A percentile compares a stretch with the other conserved stretches of the same genome.
Conservation (phyloP, 129 eudicot genomes). For the Flaveria trinervia region DNA sequence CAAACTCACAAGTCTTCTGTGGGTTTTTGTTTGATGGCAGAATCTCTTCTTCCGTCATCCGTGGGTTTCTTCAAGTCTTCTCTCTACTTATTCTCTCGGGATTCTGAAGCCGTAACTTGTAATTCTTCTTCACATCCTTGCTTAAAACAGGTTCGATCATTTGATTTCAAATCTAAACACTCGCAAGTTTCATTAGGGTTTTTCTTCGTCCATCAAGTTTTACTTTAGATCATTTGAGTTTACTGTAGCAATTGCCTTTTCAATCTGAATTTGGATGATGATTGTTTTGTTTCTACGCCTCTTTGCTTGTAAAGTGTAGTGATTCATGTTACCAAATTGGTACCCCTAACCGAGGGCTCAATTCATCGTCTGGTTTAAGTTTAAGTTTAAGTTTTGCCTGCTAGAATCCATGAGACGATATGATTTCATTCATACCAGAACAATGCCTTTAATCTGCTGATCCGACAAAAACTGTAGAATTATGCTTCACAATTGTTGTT, state of each 20-base stretch:
- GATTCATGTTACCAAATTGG: too few relatives aligned
- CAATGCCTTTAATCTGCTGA: background rate
- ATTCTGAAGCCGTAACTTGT: conserved; percentile 13
- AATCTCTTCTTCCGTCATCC: conserved; percentile 32
- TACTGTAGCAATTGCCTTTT: background rate
- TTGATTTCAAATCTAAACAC: background rate
- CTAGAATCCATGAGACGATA: too few relatives aligned
- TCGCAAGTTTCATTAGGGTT: conserved; percentile 1
- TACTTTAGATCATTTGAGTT: conserved; percentile 6
- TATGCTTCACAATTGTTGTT: conserved; percentile 16
- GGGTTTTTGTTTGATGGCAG: conserved; percentile 1
- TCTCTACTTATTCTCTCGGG: conserved; percentile 13
- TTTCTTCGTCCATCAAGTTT: background rate
- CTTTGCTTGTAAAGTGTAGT: too few relatives aligned
- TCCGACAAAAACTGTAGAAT: background rate
- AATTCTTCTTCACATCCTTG: background rate
- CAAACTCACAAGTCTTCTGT: background rate
- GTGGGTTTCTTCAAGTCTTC: conserved; percentile 11
- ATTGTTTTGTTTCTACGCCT: too few relatives aligned
- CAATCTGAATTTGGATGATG: background rate
- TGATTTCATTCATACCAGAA: too few relatives aligned
- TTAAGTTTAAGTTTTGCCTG: too few relatives aligned
- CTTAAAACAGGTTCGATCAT: conserved; percentile 15
- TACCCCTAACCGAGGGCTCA: too few relatives aligned
- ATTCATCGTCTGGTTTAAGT: too few relatives aligned